phyloP scores from a whole-genome alignment of 2,329 filamentous ascomycete species.

The Fusarium abutilonis region DNA sequence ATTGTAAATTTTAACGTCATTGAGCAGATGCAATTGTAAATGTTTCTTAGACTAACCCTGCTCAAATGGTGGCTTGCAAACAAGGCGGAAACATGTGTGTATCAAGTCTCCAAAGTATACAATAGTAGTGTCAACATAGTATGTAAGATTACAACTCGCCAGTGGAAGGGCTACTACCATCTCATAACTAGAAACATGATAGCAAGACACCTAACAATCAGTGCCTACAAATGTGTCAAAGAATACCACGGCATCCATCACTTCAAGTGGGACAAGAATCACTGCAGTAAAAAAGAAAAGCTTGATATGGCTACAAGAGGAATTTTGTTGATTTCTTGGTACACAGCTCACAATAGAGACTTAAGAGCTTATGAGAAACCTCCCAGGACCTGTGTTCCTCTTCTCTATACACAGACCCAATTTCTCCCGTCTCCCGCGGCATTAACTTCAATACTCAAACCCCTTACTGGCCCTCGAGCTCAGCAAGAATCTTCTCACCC shows the following conservation, averaged over 20 bases:
- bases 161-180: no score
- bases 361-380: slow-evolving; percentile 64
- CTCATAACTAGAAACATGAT: no score
- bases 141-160: no score
- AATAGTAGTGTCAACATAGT: no score
- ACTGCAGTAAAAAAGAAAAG: slow-evolving; percentile 40
- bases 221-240: no score
- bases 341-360: slow-evolving; percentile 71
- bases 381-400: slow-evolving; percentile 61
- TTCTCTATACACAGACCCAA: slow-evolving; percentile 67
- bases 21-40: no score
- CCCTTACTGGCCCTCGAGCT: slow-evolving; percentile 75
- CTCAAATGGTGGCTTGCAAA: no score
- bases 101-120: no score
- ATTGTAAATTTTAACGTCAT: no score
- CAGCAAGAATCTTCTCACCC: slow-evolving; percentile 99
- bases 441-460: slow-evolving; percentile 50
- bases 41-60: no score
- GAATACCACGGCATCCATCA: neutral
- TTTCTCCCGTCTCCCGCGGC: slow-evolving; percentile 47
- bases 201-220: no score
- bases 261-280: slow-evolving; percentile 4
- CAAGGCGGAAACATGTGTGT: no score
- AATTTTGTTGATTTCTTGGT: slow-evolving; percentile 65
- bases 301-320: slow-evolving; percentile 53